phyloP scores from a whole-genome alignment of 148 eudicot genomes.

The Silene conica region DNA sequence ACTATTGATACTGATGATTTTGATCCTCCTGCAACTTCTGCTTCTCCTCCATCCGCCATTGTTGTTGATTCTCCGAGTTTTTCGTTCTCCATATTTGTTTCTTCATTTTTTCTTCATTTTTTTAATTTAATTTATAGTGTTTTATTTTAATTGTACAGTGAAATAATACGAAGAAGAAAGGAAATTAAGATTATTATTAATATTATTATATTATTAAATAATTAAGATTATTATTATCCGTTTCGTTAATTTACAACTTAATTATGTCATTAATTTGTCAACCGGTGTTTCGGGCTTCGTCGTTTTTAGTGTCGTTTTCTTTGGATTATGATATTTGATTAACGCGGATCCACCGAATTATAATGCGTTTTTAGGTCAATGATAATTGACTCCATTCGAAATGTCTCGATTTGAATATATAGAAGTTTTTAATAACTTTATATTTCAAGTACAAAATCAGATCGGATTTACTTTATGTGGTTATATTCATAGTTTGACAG shows the following conservation, averaged over 20 bases:
- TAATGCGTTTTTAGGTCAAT: background rate
- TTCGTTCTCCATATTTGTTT: background rate
- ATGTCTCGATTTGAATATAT: too few species aligned
- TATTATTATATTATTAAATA: too few species aligned
- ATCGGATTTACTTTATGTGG: too few species aligned
- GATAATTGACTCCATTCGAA: background rate
- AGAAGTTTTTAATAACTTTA: too few species aligned
- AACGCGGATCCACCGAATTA: slow-evolving; percentile 10
- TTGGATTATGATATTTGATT: background rate
- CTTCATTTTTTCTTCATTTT: background rate
- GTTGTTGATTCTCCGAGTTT: background rate
- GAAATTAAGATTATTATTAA: background rate
- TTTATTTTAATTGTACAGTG: too few species aligned
- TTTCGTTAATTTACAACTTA: background rate
- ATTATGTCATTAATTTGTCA: background rate
- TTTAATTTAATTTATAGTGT: too few species aligned
- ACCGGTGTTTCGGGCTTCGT: background rate
- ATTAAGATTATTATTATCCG: too few species aligned
- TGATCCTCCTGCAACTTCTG: slow-evolving; percentile 36
- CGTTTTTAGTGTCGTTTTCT: background rate
- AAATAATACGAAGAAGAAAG: background rate
- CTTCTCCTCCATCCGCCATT: slow-evolving; percentile 14
- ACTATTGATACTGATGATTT: slow-evolving; percentile 35
- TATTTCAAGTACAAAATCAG: too few species aligned
- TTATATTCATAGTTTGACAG: too few species aligned